These are phyloP conservation scores for Mycena leptocephala DNA, from an alignment of 768 basidiomycete genomes.

Conservation along the genomic window DNA sequence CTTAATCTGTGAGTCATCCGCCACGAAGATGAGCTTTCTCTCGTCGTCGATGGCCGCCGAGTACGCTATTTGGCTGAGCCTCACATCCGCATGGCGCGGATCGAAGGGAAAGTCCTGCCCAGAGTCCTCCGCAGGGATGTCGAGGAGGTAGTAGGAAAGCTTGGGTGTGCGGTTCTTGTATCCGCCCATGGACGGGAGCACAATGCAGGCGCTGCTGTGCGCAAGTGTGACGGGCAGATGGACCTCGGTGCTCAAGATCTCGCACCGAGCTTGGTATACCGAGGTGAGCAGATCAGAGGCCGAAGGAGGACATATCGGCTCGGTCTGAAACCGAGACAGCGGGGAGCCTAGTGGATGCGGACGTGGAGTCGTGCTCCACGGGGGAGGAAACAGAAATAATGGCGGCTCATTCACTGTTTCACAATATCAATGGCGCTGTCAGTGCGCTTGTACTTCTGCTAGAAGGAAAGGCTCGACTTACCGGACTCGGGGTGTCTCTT, in stretches of 20 bases:
- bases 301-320: neutral
- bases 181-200: conserved; percentile 11
- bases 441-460: too few relatives aligned
- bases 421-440: too few relatives aligned
- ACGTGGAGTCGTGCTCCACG: neutral
- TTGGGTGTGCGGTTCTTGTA: neutral
- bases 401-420: neutral
- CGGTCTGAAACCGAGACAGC: neutral
- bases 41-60: neutral
- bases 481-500: too few relatives aligned
- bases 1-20: conserved; percentile 53
- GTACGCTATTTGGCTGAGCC: neutral
- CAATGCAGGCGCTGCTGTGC: neutral
- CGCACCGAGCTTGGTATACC: conserved; percentile 26
- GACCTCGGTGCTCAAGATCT: neutral
- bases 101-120: neutral
- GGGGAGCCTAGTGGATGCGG: neutral
- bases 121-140: neutral
- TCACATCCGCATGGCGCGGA: neutral
- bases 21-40: conserved; percentile 55
- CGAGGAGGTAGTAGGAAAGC: conserved; percentile 23
- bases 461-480: too few relatives aligned
- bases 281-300: neutral
- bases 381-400: neutral
- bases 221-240: neutral